Percentiles rank a stretch among this genome's conserved stretches.
Evolutionary conservation across 257 asterid genomes (phyloP).

Genomic region (Jacaranda mimosifolia): DNA sequence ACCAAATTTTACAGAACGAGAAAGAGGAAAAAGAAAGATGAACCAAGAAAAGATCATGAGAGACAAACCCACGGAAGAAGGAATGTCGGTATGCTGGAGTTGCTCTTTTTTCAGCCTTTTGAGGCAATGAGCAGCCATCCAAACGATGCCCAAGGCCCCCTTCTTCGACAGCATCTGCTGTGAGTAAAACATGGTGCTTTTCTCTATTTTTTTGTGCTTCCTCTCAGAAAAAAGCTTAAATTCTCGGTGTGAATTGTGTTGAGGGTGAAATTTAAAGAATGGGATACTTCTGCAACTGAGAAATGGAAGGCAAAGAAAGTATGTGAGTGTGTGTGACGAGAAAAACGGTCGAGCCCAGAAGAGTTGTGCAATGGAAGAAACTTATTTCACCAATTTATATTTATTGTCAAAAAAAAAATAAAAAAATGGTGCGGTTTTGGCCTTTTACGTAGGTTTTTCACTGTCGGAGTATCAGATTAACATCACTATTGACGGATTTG

Average conservation of each 20-base stretch:
- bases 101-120: conserved; percentile 66
- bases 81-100: conserved; percentile 65
- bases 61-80: conserved; percentile 82
- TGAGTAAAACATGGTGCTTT: conserved; percentile 70
- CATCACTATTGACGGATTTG: conserved; percentile 20
- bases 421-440: background rate
- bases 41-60: background rate
- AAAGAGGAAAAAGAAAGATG: background rate
- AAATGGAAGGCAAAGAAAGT: conserved; percentile 5
- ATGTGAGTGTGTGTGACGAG: conserved; percentile 20
- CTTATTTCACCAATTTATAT: background rate
- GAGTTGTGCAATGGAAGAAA: conserved; percentile 41
- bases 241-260: background rate
- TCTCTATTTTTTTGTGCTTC: conserved; percentile 22
- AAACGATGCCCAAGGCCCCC: conserved; percentile 74
- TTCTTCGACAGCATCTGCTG: conserved; percentile 77
- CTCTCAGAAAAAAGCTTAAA: background rate
- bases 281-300: conserved; percentile 20
- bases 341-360: conserved; percentile 40
- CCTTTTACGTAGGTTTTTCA: background rate
- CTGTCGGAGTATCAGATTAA: conserved; percentile 11
- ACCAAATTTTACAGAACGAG: background rate
- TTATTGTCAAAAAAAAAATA: no score
- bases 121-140: conserved; percentile 96
- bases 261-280: conserved; percentile 8